Base-by-base conservation (phyloP, 225 moss, liverwort and hornwort species). In the Polytrichum formosum region DNA sequence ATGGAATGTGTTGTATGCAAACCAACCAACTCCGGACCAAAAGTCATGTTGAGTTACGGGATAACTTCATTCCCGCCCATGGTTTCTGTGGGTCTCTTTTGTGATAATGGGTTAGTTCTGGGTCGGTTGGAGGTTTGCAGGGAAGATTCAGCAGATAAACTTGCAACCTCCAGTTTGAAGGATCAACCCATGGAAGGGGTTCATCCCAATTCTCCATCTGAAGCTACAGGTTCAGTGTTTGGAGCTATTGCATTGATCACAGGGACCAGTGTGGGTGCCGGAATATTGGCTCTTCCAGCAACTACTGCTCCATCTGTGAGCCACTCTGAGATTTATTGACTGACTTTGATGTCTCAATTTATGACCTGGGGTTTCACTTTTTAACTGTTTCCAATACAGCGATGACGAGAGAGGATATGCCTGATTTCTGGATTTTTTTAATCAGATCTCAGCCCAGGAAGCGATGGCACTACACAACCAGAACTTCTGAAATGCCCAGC, bases 161-260 rank as follows among this genome's bases (percentile, higher is more conserved):
- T 70, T 21, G 30, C 29, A 59, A 22, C 25, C 20, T 30, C 33
- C 33, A 33, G 17, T 71, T 37, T 18, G 30, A 61, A 60, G 25
- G 54, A 6, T 72, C 7, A 55, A 20, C 29, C 54, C 7, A 18
- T 20, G 28, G 35, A 33, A 63, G 55, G 72, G 26, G 18, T 65
- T 18, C 35, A 77, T 53, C 72, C 28, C 0, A 27, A 70, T 55
- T 25, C 53, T 59, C 21, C 72, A 67, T 22, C 77, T 60, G 74
- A 5, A 71, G 69, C 78, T 28, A 83, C 73, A 1, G 86, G 86
- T 53, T 83, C 86, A 18, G 21, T 89, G 33, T 81, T 86, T 20
- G 89, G 86, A 29, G 89, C 86, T 35, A 73, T 86, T 55, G 86
- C 86, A 7, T 53, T 89, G 79, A 89, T 89, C 74, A 89, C 79